These are phyloP conservation scores for Cladosporium sp. DNA, from an alignment of 2,329 filamentous ascomycete species.

Conservation along the genomic window DNA sequence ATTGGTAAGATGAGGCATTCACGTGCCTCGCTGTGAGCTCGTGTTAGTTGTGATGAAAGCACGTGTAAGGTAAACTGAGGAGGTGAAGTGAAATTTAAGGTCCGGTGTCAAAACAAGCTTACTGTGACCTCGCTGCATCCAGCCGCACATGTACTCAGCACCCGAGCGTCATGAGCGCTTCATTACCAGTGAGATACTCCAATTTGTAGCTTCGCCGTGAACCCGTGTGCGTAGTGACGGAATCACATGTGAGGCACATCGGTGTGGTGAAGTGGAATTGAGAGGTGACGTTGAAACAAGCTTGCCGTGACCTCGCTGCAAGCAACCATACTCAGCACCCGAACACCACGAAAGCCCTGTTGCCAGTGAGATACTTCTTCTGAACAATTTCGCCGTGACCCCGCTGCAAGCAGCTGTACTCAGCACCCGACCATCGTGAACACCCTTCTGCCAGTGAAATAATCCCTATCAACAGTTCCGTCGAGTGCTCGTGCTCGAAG, in stretches of 20 bases:
- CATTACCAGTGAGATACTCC: background rate
- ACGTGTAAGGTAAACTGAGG: too few species aligned
- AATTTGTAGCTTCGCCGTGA: background rate
- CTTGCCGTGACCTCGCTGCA: background rate
- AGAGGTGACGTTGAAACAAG: background rate
- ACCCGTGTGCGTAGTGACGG: background rate
- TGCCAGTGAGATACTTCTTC: background rate
- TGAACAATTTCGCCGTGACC: too few species aligned
- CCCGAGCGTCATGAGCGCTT: background rate
- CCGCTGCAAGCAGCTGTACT: too few species aligned
- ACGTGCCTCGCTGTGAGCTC: background rate
- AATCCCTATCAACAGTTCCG: background rate
- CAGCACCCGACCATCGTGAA: background rate
- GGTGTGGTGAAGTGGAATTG: background rate
- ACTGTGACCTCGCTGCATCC: background rate
- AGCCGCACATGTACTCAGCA: background rate
- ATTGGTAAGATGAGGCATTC: background rate
- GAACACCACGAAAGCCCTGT: background rate
- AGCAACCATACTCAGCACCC: too few species aligned
- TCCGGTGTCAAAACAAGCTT: conserved; percentile 7
- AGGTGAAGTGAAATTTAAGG: conserved; percentile 3
- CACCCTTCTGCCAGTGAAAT: background rate
- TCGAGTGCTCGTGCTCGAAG: background rate
- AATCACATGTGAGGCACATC: too few species aligned
- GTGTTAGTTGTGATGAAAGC: background rate